Percentiles rank a stretch among this genome's conserved stretches.
phyloP scores from a whole-genome alignment of 495 filamentous ascomycete genomes.

The Astrocystis sublimbata region DNA sequence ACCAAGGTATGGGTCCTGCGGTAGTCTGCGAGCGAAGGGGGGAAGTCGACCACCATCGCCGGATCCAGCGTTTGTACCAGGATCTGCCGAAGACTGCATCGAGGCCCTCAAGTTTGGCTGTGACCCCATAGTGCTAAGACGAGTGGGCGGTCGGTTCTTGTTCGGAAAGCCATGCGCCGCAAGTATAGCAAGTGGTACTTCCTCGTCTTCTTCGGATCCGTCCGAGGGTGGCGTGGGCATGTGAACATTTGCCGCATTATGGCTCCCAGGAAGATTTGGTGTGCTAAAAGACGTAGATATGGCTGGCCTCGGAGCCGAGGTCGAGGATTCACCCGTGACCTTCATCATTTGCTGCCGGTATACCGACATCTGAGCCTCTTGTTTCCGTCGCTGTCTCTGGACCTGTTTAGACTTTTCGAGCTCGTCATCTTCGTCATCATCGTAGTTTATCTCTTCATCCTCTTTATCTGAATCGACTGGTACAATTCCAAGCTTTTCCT shows the following conservation, averaged over 20 bases:
- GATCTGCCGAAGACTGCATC: slow-evolving; percentile 24
- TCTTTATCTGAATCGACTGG: slow-evolving; percentile 53
- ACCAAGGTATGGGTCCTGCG: slow-evolving; percentile 86
- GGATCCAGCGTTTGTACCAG: slow-evolving; percentile 25
- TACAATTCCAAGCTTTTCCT: slow-evolving; percentile 38
- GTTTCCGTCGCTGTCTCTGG: slow-evolving; percentile 77
- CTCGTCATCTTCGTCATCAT: slow-evolving; percentile 82
- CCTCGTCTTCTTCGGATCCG: slow-evolving; percentile 78
- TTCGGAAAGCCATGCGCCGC: slow-evolving; percentile 91
- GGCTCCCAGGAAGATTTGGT: slow-evolving; percentile 48
- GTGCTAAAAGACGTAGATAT: slow-evolving; percentile 56
- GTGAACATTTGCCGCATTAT: slow-evolving; percentile 26
- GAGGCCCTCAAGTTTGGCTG: slow-evolving; percentile 61
- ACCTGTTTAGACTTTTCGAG: slow-evolving; percentile 69
- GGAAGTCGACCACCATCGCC: slow-evolving; percentile 56
- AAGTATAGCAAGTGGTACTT: slow-evolving; percentile 84
- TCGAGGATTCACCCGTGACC: slow-evolving; percentile 70
- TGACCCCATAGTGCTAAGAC: slow-evolving; percentile 65
- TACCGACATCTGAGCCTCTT: slow-evolving; percentile 86
- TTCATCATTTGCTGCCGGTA: slow-evolving; percentile 98
- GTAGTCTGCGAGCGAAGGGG: slow-evolving; percentile 83
- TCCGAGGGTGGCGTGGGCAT: slow-evolving; percentile 42
- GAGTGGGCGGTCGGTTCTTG: slow-evolving; percentile 75
- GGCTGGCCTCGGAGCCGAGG: slow-evolving; percentile 44
- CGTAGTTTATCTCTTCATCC: slow-evolving; percentile 56